Percentiles rank a stretch among this genome's conserved stretches.
Evolutionary conservation across 2,329 filamentous ascomycete genomes (phyloP).

Genomic region (Sporothrix pseudoabietina): DNA sequence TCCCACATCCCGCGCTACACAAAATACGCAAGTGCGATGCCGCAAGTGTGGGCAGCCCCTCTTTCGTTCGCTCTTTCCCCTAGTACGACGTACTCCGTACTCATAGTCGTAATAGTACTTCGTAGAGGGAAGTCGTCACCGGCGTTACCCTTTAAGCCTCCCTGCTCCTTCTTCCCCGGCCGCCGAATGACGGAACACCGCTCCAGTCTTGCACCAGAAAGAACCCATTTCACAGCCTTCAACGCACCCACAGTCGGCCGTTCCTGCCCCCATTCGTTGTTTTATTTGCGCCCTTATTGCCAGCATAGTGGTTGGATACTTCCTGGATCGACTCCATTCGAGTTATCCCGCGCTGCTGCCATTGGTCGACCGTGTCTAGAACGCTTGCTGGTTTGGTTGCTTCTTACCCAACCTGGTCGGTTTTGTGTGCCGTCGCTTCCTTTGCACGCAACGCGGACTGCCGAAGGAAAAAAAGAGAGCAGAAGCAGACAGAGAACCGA

Average conservation of each 20-base stretch:
- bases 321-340: conserved; percentile 18
- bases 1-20: conserved; percentile 23
- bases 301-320: conserved; percentile 20
- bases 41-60: conserved; percentile 8
- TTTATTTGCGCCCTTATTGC: conserved; percentile 7
- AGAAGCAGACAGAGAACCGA: background rate
- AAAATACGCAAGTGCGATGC: conserved; percentile 18
- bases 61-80: conserved; percentile 11
- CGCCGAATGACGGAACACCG: conserved; percentile 16
- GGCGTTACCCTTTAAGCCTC: background rate
- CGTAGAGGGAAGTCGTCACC: background rate
- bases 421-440: conserved; percentile 18
- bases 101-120: background rate
- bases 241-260: background rate
- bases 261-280: background rate
- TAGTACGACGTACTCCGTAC: background rate
- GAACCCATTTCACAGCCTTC: background rate
- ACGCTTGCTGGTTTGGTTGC: background rate
- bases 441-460: conserved; percentile 16
- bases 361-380: background rate
- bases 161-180: conserved; percentile 1
- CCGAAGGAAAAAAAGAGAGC: conserved; percentile 1
- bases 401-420: conserved; percentile 4
- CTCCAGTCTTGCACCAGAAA: conserved; percentile 21
- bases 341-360: conserved; percentile 13